A percentile compares a stretch with the other conserved stretches of the same genome.
Conservation (phyloP, 352 stramenopile species). For the Globisporangium cederbergense region DNA sequence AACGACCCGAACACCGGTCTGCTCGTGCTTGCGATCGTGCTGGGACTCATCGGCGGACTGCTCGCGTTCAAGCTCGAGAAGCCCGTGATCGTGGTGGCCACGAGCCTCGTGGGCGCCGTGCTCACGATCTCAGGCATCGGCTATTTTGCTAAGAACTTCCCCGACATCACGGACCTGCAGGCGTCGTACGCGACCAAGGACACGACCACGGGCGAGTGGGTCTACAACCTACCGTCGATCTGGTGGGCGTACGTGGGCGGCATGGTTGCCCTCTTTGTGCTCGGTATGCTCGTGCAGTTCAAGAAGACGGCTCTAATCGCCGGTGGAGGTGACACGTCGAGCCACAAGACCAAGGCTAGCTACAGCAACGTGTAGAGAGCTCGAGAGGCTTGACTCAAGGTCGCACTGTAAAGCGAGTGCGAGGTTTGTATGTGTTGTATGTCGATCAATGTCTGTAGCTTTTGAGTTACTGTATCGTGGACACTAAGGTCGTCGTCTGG, state of each 20-base stretch:
- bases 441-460: too few species aligned
- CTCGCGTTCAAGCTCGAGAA: slow-evolving; percentile 52
- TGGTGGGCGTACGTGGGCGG: slow-evolving; percentile 55
- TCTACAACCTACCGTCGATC: slow-evolving; percentile 45
- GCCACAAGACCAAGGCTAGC: neutral
- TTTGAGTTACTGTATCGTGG: too few species aligned
- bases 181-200: slow-evolving; percentile 30
- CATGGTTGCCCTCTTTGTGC: slow-evolving; percentile 41
- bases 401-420: neutral
- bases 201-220: slow-evolving; percentile 28
- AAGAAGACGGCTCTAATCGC: slow-evolving; percentile 32
- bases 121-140: slow-evolving; percentile 45
- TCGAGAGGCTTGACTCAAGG: neutral
- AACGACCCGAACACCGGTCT: slow-evolving; percentile 44
- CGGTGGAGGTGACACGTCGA: neutral
- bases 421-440: neutral
- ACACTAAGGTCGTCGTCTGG: too few species aligned
- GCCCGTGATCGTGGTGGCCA: slow-evolving; percentile 53
- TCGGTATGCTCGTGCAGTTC: slow-evolving; percentile 52
- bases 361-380: slow-evolving; percentile 5
- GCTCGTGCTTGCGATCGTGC: slow-evolving; percentile 39
- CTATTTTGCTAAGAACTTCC: slow-evolving; percentile 64
- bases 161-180: slow-evolving; percentile 38
- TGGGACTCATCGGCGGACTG: slow-evolving; percentile 44
- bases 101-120: slow-evolving; percentile 44